Evolutionary conservation across 805 yeast species (phyloP), one percentile per base, ranked within the genome.

Genomic region (Pichia californica): DNA sequence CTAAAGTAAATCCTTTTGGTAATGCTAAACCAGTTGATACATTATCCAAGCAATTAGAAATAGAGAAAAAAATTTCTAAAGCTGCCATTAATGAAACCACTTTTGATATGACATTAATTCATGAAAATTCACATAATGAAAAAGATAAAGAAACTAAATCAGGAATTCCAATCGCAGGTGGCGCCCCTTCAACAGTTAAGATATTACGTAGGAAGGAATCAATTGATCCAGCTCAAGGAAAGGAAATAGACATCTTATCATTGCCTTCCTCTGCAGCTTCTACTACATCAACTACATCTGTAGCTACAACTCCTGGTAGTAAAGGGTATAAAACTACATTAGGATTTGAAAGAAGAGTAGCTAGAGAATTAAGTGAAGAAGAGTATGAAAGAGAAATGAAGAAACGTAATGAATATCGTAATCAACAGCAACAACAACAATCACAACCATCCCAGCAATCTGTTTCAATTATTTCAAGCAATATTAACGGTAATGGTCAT

Each of bases 1-100:
- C 15, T 31, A 39, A 34, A 13, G 13, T 36, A 13, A 84, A 79
- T 58, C 93, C 95, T 5, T 87, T 88, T 66, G 95, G 95, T 1
- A 67, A 74, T 5, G 96, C 95, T 1, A 84, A 78, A 62, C 95
- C 95, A 1, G 89, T 87, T 6, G 95, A 87, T 59, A 77, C 83
- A 3, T 67, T 79, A 19, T 69, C 84, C 21, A 79, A 76, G 51
- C 78, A 76, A 51, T 64, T 70, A 36, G 91, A 83, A 53, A 64
- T 83, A 19, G 89, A 83, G 47, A 69, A 71, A 43, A 63, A 63
- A 43, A 58, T 76, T 44, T 55, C 62, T 13, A 57, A 60, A 27
- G 50, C 72, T 36, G 69, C 69, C 29, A 66, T 76, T 26, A 76
- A 73, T 46, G 67, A 69, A 40, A 74, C 79, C 2, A 64, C 67